Evolutionary conservation across 208 protist species (phyloP).

Genomic region (Crithidia sp.): DNA sequence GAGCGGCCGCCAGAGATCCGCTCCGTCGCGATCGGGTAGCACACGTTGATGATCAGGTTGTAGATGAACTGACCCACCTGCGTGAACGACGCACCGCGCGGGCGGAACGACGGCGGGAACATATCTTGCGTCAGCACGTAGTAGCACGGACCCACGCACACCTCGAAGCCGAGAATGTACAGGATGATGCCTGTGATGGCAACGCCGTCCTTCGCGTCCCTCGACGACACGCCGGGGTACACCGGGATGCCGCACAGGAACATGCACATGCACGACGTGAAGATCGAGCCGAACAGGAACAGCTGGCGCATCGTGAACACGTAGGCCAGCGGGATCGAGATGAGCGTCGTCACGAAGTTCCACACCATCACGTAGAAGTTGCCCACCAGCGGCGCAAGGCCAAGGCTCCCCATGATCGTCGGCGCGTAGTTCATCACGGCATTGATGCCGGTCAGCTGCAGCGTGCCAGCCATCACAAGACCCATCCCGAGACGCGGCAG

Average conservation of each 20-base stretch:
- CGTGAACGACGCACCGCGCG: slow-evolving; percentile 67
- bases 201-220: slow-evolving; percentile 60
- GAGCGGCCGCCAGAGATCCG: slow-evolving; percentile 79
- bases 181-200: slow-evolving; percentile 80
- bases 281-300: slow-evolving; percentile 63
- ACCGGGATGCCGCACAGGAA: slow-evolving; percentile 83
- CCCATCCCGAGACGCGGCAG: slow-evolving; percentile 55
- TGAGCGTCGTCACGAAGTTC: slow-evolving; percentile 88
- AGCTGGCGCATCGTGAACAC: slow-evolving; percentile 77
- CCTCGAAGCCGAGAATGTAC: slow-evolving; percentile 81
- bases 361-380: slow-evolving; percentile 87
- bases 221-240: slow-evolving; percentile 68
- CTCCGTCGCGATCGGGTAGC: slow-evolving; percentile 83
- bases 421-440: slow-evolving; percentile 90
- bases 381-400: slow-evolving; percentile 67
- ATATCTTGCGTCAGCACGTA: slow-evolving; percentile 85
- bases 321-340: slow-evolving; percentile 68
- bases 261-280: slow-evolving; percentile 73
- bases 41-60: slow-evolving; percentile 90
- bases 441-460: slow-evolving; percentile 89
- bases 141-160: slow-evolving; percentile 80
- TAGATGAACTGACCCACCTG: slow-evolving; percentile 81
- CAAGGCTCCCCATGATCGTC: slow-evolving; percentile 71
- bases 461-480: slow-evolving; percentile 54
- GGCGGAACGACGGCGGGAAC: slow-evolving; percentile 83